Conservation (phyloP, 2,329 filamentous ascomycete species). For the Didymella pomorum region DNA sequence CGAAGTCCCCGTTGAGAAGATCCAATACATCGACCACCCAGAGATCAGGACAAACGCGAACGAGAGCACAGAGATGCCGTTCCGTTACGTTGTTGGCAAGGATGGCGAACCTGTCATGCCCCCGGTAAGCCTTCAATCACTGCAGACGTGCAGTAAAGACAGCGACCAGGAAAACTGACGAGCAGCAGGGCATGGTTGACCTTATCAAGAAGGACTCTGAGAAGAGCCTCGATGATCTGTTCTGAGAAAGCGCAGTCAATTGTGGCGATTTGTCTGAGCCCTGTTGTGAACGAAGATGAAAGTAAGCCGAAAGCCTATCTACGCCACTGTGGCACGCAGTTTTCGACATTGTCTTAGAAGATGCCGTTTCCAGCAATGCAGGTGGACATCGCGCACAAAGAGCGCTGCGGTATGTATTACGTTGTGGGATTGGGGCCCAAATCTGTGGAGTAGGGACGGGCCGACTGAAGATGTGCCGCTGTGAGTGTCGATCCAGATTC, state of each 20-base stretch:
- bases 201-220: conserved; percentile 93
- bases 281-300: conserved; percentile 1
- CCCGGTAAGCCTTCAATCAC: conserved; percentile 64
- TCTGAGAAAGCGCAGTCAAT: conserved; percentile 57
- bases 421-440: conserved; percentile 6
- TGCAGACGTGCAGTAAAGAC: neutral
- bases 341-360: conserved; percentile 31
- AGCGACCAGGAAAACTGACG: neutral
- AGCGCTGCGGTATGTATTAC: conserved; percentile 25
- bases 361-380: conserved; percentile 18
- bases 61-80: conserved; percentile 97
- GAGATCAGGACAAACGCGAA: conserved; percentile 90
- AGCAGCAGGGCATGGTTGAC: conserved; percentile 84
- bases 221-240: conserved; percentile 86
- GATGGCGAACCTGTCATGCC: conserved; percentile 90
- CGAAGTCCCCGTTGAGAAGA: conserved; percentile 76
- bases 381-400: conserved; percentile 9
- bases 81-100: conserved; percentile 84
- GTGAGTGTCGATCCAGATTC: conserved; percentile 8
- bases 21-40: conserved; percentile 85
- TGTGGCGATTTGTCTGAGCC: neutral
- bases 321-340: conserved; percentile 52
- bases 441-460: conserved; percentile 6
- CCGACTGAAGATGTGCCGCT: conserved; percentile 11
- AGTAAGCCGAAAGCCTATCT: conserved; percentile 25